Base-by-base conservation (phyloP, 306 rosid genomes). In the Vachellia pachyceras region DNA sequence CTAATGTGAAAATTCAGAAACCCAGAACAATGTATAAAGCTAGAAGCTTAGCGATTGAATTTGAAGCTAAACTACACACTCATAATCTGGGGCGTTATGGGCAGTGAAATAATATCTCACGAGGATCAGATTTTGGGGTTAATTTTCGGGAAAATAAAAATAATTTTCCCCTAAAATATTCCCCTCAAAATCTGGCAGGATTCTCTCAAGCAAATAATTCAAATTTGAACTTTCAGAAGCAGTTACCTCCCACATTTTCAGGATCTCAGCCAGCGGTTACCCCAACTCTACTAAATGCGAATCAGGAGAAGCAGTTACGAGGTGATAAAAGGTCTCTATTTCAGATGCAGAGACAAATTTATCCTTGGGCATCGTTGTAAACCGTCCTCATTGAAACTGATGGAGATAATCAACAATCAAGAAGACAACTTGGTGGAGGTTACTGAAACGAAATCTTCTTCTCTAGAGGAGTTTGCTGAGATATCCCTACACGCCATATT, bases 141-240 rank as follows among this genome's bases (percentile, higher is more conserved):
- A 41, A 41, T 5, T 41, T 41, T 41, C 5, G 7, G 7, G 44
- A 41, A 41, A 41, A 41, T 6, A 41, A 3, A 3, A 3, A 1
- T 6, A 0, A 0, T 1, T 7, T 1, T 41, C 7, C 7, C 1
- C 44, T 0, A 41, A 41, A 7, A 7, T 1, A 0, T 5, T 39
- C 5, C 0, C 5, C 0, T 3, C 4, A 6, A 4, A 3, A 5
- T 0, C 4, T 5, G 0, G 4, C 6, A 3, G 41, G 41, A 1
- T 39, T 39, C 41, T 39, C 41, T 5, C 41, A 3, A 39, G 4
- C 6, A 0, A 39, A 0, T 6, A 5, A 0, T 5, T 8, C 45
- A 6, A 7, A 41, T 41, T 41, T 0, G 45, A 6, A n/a, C n/a
- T 0, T 8, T 6, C 41, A 6, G 5, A 39, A 41, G 0, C 8